A percentile compares a stretch with the other conserved stretches of the same genome.
Conservation (phyloP, 768 basidiomycete species). For the Rubroboletus satanas region DNA sequence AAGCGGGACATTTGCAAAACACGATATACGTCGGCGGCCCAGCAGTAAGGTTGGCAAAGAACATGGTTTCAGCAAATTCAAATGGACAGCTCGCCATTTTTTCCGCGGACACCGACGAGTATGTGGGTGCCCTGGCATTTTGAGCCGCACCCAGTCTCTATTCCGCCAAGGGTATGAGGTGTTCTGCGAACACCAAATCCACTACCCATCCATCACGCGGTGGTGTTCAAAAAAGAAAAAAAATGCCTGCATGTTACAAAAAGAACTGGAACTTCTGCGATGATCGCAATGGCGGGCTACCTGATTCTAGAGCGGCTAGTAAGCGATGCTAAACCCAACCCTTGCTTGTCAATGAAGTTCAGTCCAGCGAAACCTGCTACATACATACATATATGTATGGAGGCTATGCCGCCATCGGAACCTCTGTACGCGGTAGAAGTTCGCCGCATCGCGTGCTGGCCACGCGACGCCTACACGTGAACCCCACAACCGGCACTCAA, state of each 20-base stretch:
- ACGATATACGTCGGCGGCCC: not conserved
- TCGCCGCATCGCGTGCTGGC: slow-evolving; percentile 7
- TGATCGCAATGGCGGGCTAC: not conserved
- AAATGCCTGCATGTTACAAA: not conserved
- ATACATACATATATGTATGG: no score
- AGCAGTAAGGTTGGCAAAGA: not conserved
- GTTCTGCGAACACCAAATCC: not conserved
- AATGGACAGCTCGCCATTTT: not conserved
- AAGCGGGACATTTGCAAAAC: not conserved
- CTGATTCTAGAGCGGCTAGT: not conserved
- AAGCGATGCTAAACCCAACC: not conserved
- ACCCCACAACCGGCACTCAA: slow-evolving; percentile 1
- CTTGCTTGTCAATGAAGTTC: not conserved
- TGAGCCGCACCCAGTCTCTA: not conserved
- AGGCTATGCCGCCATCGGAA: no score
- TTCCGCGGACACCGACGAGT: not conserved
- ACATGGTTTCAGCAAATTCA: not conserved
- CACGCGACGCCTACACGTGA: not conserved
- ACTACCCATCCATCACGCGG: not conserved
- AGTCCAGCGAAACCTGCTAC: not conserved
- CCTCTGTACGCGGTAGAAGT: not conserved
- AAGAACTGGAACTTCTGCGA: not conserved
- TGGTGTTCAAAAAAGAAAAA: not conserved
- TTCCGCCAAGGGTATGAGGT: not conserved
- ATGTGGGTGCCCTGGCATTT: not conserved